Percentiles rank a stretch among this genome's conserved stretches.
Evolutionary conservation across 306 rosid species (phyloP).

Genomic region (Chamaecrista fasciculata): DNA sequence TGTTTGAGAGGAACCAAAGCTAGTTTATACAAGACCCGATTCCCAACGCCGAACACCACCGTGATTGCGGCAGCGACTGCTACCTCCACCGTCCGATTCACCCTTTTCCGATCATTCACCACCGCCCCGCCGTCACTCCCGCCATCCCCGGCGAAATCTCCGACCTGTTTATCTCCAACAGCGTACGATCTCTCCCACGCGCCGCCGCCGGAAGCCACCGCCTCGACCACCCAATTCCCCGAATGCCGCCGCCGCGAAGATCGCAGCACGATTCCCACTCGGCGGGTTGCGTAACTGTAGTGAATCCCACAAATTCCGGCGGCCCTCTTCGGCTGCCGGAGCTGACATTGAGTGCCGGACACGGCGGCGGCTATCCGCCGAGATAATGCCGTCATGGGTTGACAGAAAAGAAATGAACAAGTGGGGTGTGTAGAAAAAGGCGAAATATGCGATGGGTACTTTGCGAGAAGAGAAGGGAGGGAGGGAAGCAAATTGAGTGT

Average conservation of each 20-base stretch:
- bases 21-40: slow-evolving; percentile 77
- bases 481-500: background rate
- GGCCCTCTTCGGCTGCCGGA: slow-evolving; percentile 9
- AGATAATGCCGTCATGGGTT: slow-evolving; percentile 38
- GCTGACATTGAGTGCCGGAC: background rate
- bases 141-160: slow-evolving; percentile 30
- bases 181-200: slow-evolving; percentile 53
- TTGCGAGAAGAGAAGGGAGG: background rate
- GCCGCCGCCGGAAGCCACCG: slow-evolving; percentile 29
- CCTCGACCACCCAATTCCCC: slow-evolving; percentile 36
- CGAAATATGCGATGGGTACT: background rate
- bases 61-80: slow-evolving; percentile 55
- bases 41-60: slow-evolving; percentile 81
- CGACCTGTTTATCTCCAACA: slow-evolving; percentile 42
- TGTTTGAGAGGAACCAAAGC: slow-evolving; percentile 88
- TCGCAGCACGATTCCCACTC: slow-evolving; percentile 27
- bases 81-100: slow-evolving; percentile 54
- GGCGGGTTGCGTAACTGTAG: background rate
- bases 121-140: slow-evolving; percentile 25
- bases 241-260: slow-evolving; percentile 2
- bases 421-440: background rate
- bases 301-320: slow-evolving; percentile 15
- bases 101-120: background rate
- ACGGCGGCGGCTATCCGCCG: slow-evolving; percentile 28
- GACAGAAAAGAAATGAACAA: background rate